Evolutionary conservation across 2,329 filamentous ascomycete species (phyloP), one percentile per base, ranked within the genome.

Genomic region (Stagonosporopsis tanaceti): DNA sequence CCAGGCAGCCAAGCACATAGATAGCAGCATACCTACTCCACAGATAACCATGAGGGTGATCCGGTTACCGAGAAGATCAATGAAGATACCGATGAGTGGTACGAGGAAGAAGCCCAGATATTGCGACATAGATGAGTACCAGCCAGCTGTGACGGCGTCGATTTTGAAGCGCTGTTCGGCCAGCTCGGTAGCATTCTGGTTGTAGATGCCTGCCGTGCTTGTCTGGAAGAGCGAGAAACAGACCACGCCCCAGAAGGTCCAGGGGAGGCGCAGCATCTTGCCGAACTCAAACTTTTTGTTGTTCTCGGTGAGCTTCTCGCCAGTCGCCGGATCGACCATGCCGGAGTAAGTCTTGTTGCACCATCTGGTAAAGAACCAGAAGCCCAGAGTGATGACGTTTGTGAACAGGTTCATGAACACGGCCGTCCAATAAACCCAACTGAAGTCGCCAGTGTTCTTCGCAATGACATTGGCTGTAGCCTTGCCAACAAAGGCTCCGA

Each of bases 351-450:
- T 77, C 24, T 76, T 77, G 30, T 82, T 78, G 37, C 80, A 81
- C 69, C 81, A 83, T 9, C 77, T 77, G 0, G 80, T 85, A 65
- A 88, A 87, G 62, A 80, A 79, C 74, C 80, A 87, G 68, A 87
- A 88, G 9, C 77, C 71, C 0, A 79, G 50, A 0, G 85, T 87
- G 1, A 80, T 78, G 0, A 81, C 66, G 51, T 88, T 88, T 8
- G 85, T 87, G 60, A 88, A 88, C 2, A 88, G 55, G 56, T 88
- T 87, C 83, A 88, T 87, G 63, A 86, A 84, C 0, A 88, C 85
- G 0, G 82, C 80, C 9, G 82, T 82, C 86, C 86, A 88, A 65
- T 83, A 88, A 0, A 84, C 84, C 84, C 85, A 88, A 50, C 81
- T 81, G 42, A 88, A 88, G 63, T 88, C 79, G 0, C 85, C 84